phyloP scores from a whole-genome alignment of 179 eudicot genomes.

The Sideroxylon spinosum region DNA sequence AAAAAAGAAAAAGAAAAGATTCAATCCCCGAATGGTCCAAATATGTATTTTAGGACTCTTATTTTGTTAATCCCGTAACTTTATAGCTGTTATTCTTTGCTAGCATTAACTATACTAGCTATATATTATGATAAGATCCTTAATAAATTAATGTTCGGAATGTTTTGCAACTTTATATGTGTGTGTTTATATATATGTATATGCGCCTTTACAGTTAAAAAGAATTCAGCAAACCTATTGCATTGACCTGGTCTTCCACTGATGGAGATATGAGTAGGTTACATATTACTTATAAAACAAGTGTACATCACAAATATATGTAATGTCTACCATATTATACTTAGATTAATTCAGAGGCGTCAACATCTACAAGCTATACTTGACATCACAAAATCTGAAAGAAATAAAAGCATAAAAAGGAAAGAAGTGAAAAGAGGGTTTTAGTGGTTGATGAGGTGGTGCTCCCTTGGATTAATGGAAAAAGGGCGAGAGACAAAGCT shows the following conservation, averaged over 20 bases:
- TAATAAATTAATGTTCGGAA: not conserved
- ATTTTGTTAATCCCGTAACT: too few species aligned
- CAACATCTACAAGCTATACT: constrained; percentile 16
- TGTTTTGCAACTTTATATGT: not conserved
- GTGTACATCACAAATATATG: not conserved
- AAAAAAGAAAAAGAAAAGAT: not conserved
- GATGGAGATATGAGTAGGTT: constrained; percentile 21
- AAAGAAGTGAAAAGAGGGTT: not conserved
- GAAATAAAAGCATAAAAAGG: constrained; percentile 2
- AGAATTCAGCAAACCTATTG: not conserved
- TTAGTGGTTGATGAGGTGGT: constrained; percentile 24
- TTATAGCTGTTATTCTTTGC: not conserved
- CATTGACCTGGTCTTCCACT: constrained; percentile 19
- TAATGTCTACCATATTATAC: not conserved
- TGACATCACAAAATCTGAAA: constrained; percentile 28
- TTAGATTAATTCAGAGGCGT: constrained; percentile 20
- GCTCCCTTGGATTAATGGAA: constrained; percentile 9
- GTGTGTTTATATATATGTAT: too few species aligned
- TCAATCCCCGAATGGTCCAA: not conserved
- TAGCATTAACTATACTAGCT: too few species aligned
- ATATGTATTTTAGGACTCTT: not conserved
- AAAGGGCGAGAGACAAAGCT: constrained; percentile 9
- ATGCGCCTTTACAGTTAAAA: not conserved
- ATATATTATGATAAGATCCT: too few species aligned
- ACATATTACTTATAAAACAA: not conserved